Evolutionary conservation across 1,284 basidiomycete genomes (phyloP), one percentile per base, ranked within the genome.

Genomic region (Fomitopsis palustris): DNA sequence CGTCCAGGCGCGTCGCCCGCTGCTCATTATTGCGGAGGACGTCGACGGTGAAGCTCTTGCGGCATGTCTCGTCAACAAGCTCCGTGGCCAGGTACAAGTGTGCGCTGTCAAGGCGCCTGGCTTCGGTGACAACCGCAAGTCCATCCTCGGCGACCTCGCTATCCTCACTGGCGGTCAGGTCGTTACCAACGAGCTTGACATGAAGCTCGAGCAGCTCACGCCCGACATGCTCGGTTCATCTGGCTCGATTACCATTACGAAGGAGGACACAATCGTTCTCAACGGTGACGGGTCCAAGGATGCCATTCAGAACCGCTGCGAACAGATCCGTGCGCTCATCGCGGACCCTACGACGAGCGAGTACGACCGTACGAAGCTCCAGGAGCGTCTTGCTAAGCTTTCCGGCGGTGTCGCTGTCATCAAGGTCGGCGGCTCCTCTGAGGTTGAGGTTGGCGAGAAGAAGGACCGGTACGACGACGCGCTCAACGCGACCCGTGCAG

Each of bases 401-500:
- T 86, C 85, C 45, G 96, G 96, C 59, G 96, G 96, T 80, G 96
- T 98, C 56, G 96, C 96, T 31, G 96, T 98, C 74, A 98, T 98
- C 86, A 95, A 94, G 78, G 96, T 98, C 65, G 96, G 96, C 61
- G 96, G 96, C 47, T 81, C 88, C 53, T 89, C 85, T 62, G 96
- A 98, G 77, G 96, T 98, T 60, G 96, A 98, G 79, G 96, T 98
- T 64, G 86, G 96, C 17, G 96, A 99, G 85, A 98, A 98, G 92
- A 98, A 98, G 87, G 96, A 98, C 76, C 85, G 96, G 55, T 98
- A 97, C 75, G 96, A 99, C 70, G 96, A 99, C 73, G 96, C 96
- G 6, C 83, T 98, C 60, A 97, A 97, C 75, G 95, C 95, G 19
- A 98, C 96, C 5, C 92, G 96, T 59, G 96, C 96, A 43, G 96